A percentile compares a stretch with the other conserved stretches of the same genome.
These are phyloP conservation scores for Syncephalastrum sp. DNA, from an alignment of 371 early-diverging fungal species.

Conservation along the genomic window DNA sequence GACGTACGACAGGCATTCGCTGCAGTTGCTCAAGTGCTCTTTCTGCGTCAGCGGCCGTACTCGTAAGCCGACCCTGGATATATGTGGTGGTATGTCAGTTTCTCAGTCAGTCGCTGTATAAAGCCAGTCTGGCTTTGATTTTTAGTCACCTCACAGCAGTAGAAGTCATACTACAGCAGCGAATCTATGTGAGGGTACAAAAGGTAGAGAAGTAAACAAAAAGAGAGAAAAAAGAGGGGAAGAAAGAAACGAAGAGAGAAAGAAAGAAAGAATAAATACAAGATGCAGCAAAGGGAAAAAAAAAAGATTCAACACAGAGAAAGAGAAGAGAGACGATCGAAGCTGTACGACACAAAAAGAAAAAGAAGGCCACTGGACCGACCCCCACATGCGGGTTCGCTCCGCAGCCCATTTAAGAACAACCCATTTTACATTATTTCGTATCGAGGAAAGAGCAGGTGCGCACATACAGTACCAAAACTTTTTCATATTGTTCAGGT, in stretches of 20 bases:
- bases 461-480: too few species aligned
- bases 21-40: slow-evolving; percentile 68
- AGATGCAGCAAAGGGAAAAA: too few species aligned
- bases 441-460: too few species aligned
- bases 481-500: too few species aligned
- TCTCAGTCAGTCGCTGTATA: not conserved
- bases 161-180: slow-evolving; percentile 13
- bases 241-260: slow-evolving; percentile 5
- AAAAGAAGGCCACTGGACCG: too few species aligned
- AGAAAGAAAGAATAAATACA: slow-evolving; percentile 3
- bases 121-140: not conserved
- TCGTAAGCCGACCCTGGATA: slow-evolving; percentile 70
- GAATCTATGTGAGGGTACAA: slow-evolving; percentile 3
- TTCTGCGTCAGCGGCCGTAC: slow-evolving; percentile 78
- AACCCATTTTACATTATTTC: too few species aligned
- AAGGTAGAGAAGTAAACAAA: slow-evolving; percentile 7
- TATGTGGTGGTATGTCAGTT: not conserved
- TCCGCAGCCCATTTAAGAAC: too few species aligned
- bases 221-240: slow-evolving; percentile 6
- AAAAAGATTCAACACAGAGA: too few species aligned
- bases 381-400: too few species aligned
- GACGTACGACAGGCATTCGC: slow-evolving; percentile 67
- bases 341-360: too few species aligned
- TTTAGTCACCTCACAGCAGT: slow-evolving; percentile 36
- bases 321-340: too few species aligned